Evolutionary conservation across 2,329 filamentous ascomycete species (phyloP).

Genomic region (Apiospora phragmitis): DNA sequence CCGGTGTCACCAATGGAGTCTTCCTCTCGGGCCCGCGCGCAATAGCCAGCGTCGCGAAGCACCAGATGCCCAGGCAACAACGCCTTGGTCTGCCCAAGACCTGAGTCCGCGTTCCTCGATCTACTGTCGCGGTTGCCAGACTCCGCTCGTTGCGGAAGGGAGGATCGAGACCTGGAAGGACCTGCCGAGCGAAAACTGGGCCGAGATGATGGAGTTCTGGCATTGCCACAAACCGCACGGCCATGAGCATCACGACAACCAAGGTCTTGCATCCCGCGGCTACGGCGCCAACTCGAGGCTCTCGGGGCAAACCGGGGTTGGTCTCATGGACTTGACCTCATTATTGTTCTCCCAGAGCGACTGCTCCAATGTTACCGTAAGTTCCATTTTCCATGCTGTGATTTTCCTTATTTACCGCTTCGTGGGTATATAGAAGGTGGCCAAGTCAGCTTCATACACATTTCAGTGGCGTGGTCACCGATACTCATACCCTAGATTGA

Average conservation of each 20-base stretch:
- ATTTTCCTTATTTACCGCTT: conserved; percentile 12
- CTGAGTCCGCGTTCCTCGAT: conserved; percentile 42
- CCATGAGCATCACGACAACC: conserved; percentile 46
- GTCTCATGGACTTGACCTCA: conserved; percentile 78
- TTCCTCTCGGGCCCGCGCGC: conserved; percentile 40
- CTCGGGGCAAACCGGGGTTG: conserved; percentile 62
- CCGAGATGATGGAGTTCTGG: conserved; percentile 99
- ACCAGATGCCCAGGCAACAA: conserved; percentile 36
- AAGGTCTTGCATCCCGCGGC: conserved; percentile 63
- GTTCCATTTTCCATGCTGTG: conserved; percentile 22
- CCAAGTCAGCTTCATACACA: conserved; percentile 46
- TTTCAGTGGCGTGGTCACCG: conserved; percentile 60
- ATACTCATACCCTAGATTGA: conserved; percentile 70
- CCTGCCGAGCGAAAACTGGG: conserved; percentile 94
- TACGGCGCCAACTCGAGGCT: conserved; percentile 83
- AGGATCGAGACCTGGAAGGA: conserved; percentile 75
- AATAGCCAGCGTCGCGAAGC: conserved; percentile 18
- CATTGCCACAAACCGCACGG: conserved; percentile 92
- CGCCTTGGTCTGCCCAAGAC: conserved; percentile 59
- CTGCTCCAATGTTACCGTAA: conserved; percentile 50
- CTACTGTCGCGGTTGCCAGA: conserved; percentile 41
- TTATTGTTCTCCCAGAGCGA: conserved; percentile 72
- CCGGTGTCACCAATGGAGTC: conserved; percentile 51
- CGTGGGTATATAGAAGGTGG: conserved; percentile 64
- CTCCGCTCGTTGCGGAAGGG: conserved; percentile 38